Evolutionary conservation across 805 yeast species (phyloP), one percentile per base, ranked within the genome.

Genomic region (Candida peoriensis): DNA sequence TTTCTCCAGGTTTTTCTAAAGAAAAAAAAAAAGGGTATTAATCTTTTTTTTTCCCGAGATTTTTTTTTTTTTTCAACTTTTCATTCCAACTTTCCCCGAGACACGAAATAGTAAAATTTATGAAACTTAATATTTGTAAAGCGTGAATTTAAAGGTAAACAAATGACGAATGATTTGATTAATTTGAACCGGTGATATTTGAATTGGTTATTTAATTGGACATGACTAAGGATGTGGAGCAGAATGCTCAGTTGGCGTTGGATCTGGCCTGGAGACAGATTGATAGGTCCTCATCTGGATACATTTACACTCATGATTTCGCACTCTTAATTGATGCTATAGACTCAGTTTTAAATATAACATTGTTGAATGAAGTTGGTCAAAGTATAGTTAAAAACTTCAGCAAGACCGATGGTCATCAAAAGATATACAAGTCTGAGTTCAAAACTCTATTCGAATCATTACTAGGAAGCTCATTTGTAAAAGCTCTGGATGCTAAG

Each of bases 401-500:
- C 38, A 46, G 57, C 10, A 49, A 42, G 14, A 55, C 52, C 6
- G 52, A 60, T 19, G 48, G 50, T n/a, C 46, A 48, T 28, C 45
- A 46, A 27, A 56, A 57, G 31, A 47, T 63, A 1, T 48, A 53
- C 33, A 62, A 54, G 37, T 46, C 53, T 8, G 64, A 60, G 14
- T 58, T 60, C 45, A 39, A 46, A 20, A 42, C 50, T 13, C 37
- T 60, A 15, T 60, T 61, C 32, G 47, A 47, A 18, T 52, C 57
- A 6, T 39, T 64, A 16, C 38, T 57, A 7, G 66, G 66, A 4
- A 42, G 47, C n/a, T 46, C 55, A 2, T 58, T 59, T 34, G 44
- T 38, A n/a, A 49, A 47, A 14, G 57, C 59, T 0, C 46, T 58
- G 3, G 47, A 41, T 18, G 35, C 42, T 27, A 38, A 44, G 13